A percentile compares a stretch with the other conserved stretches of the same genome.
Evolutionary conservation across 108 stramenopile species (phyloP).

Genomic region (Nitzschia sp.): DNA sequence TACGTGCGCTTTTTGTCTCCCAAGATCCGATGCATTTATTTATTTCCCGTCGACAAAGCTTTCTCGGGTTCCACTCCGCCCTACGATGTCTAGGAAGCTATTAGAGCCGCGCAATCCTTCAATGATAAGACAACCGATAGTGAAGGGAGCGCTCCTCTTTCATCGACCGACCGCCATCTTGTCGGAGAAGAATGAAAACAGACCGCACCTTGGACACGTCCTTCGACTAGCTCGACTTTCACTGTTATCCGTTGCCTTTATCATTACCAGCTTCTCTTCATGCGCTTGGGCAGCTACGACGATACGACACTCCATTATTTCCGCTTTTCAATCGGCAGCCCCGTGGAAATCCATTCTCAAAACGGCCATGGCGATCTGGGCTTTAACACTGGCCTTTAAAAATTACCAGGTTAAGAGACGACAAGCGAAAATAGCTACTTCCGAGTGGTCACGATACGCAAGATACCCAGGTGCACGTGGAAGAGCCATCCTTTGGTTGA

Average conservation of each 20-base stretch:
- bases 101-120: too few relatives aligned
- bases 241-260: background rate
- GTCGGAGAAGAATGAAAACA: too few relatives aligned
- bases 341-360: slow-evolving; percentile 2
- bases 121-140: too few relatives aligned
- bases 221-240: background rate
- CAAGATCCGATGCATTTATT: too few relatives aligned
- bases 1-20: too few relatives aligned
- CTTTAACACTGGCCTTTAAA: background rate
- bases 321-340: background rate
- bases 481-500: slow-evolving; percentile 45
- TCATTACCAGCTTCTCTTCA: background rate
- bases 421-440: slow-evolving; percentile 69
- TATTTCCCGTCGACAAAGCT: too few relatives aligned
- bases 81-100: too few relatives aligned
- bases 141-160: too few relatives aligned
- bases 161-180: too few relatives aligned
- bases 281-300: background rate
- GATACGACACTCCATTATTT: slow-evolving; percentile 1
- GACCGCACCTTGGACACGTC: too few relatives aligned
- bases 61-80: too few relatives aligned
- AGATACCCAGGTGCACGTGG: slow-evolving; percentile 69
- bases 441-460: slow-evolving; percentile 85
- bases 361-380: background rate
- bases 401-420: slow-evolving; percentile 19